Evolutionary conservation across 805 yeast species (phyloP).

Genomic region (Hanseniaspora hatyaiensis): DNA sequence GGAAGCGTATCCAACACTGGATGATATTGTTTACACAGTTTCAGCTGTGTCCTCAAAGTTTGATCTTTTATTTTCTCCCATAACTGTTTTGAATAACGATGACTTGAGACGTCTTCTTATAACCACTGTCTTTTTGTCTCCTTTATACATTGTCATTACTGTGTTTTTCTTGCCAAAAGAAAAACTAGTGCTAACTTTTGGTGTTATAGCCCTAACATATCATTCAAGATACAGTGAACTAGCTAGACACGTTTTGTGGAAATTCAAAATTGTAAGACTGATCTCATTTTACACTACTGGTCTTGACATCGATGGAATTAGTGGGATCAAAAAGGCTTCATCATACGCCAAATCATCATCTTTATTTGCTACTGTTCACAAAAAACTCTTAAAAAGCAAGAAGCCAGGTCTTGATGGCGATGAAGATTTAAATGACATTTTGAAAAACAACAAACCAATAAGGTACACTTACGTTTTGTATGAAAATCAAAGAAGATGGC

Average conservation of each 20-base stretch:
- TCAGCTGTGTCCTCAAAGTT: slow-evolving; percentile 64
- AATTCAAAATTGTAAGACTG: slow-evolving; percentile 55
- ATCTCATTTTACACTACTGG: slow-evolving; percentile 78
- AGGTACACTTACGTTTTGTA: slow-evolving; percentile 82
- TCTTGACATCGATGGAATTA: slow-evolving; percentile 52
- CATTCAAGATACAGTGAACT: slow-evolving; percentile 80
- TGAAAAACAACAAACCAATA: slow-evolving; percentile 35
- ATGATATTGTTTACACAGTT: slow-evolving; percentile 68
- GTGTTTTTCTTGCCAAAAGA: slow-evolving; percentile 63
- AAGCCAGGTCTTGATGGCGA: slow-evolving; percentile 21
- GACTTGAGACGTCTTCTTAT: slow-evolving; percentile 71
- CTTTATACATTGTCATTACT: slow-evolving; percentile 62
- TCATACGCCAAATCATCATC: slow-evolving; percentile 25
- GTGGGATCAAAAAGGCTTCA: slow-evolving; percentile 24
- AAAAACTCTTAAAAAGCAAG: slow-evolving; percentile 27
- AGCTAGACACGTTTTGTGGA: slow-evolving; percentile 76
- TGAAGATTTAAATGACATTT: slow-evolving; percentile 20
- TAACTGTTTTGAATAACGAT: slow-evolving; percentile 63
- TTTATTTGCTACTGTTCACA: slow-evolving; percentile 35
- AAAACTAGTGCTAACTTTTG: slow-evolving; percentile 45
- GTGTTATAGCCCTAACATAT: slow-evolving; percentile 57
- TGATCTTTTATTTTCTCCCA: slow-evolving; percentile 69
- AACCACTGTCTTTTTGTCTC: slow-evolving; percentile 77
- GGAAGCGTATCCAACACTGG: slow-evolving; percentile 64
- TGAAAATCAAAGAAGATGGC: slow-evolving; percentile 94